phyloP scores from a whole-genome alignment of 2,329 filamentous ascomycete genomes.

The Hypoxylon sp. region DNA sequence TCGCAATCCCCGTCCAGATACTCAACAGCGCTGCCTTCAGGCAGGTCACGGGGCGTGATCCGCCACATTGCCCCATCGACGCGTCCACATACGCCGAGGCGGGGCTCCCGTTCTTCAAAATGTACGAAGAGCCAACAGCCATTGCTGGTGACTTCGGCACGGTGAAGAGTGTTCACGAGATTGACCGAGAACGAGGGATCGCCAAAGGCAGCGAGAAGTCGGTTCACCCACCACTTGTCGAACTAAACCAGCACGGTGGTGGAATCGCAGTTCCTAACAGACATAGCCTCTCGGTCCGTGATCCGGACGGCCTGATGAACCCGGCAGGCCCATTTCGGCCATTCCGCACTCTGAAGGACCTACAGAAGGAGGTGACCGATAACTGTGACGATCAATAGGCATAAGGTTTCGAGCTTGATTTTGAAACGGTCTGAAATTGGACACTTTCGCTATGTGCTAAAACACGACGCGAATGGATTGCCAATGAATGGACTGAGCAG shows the following conservation, averaged over 20 bases:
- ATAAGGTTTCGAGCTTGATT: no score
- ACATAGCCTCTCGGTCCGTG: slow-evolving; percentile 12
- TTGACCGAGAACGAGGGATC: slow-evolving; percentile 28
- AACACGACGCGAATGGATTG: no score
- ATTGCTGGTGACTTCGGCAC: slow-evolving; percentile 29
- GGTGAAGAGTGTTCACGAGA: slow-evolving; percentile 33
- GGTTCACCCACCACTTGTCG: slow-evolving; percentile 8
- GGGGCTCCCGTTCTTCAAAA: slow-evolving; percentile 51
- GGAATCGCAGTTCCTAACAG: slow-evolving; percentile 1
- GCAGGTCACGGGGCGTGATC: slow-evolving; percentile 47
- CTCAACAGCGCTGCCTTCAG: slow-evolving; percentile 49
- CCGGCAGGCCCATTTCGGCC: slow-evolving; percentile 26
- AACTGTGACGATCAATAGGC: no score
- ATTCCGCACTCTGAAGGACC: slow-evolving; percentile 25
- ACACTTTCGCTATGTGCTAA: no score
- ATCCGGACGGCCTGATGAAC: slow-evolving; percentile 31
- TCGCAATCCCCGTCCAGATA: slow-evolving; percentile 47
- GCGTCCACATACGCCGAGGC: slow-evolving; percentile 45
- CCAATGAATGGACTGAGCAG: no score
- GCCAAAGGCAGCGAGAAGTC: slow-evolving; percentile 10
- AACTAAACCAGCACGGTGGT: not conserved
- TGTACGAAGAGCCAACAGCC: slow-evolving; percentile 38
- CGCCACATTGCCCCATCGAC: slow-evolving; percentile 49
- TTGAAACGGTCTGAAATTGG: no score
- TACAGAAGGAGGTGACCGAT: slow-evolving; percentile 1